A percentile compares a stretch with the other conserved stretches of the same genome.
Evolutionary conservation across 768 basidiomycete genomes (phyloP).

Genomic region (Termitomyces heimii): DNA sequence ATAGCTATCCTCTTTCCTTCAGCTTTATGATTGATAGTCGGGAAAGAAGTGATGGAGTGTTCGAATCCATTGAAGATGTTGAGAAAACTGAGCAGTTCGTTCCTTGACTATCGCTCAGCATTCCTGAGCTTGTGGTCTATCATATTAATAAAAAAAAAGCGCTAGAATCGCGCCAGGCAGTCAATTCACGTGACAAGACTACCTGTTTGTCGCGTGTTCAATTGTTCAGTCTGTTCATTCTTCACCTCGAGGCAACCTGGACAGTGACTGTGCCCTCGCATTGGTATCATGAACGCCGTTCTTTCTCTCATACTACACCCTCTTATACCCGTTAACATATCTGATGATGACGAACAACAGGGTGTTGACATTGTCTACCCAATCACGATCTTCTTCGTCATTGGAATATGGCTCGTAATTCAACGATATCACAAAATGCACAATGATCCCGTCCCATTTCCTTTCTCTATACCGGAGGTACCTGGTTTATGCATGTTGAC

Average conservation of each 20-base stretch:
- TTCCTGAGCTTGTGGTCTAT: too few species aligned
- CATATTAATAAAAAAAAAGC: too few species aligned
- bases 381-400: conserved; percentile 62
- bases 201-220: conserved; percentile 10
- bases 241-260: neutral
- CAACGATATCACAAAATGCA: conserved; percentile 67
- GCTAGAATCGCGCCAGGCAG: too few species aligned
- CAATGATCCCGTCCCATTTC: conserved; percentile 71
- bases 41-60: too few species aligned
- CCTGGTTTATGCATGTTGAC: neutral
- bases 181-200: conserved; percentile 1
- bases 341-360: conserved; percentile 42
- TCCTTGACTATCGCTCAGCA: neutral
- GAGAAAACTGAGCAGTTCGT: neutral
- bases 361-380: conserved; percentile 61
- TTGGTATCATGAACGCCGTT: conserved; percentile 34
- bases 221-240: conserved; percentile 3
- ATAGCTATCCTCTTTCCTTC: too few species aligned
- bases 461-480: conserved; percentile 53
- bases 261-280: conserved; percentile 1
- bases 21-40: too few species aligned
- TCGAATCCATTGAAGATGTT: neutral
- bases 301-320: conserved; percentile 50
- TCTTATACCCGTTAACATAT: conserved; percentile 41
- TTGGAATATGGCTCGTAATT: conserved; percentile 77